Evolutionary conservation across 106 monocot genomes (phyloP), one percentile per base, ranked within the genome.

Genomic region (Apostasia shenzhenica): DNA sequence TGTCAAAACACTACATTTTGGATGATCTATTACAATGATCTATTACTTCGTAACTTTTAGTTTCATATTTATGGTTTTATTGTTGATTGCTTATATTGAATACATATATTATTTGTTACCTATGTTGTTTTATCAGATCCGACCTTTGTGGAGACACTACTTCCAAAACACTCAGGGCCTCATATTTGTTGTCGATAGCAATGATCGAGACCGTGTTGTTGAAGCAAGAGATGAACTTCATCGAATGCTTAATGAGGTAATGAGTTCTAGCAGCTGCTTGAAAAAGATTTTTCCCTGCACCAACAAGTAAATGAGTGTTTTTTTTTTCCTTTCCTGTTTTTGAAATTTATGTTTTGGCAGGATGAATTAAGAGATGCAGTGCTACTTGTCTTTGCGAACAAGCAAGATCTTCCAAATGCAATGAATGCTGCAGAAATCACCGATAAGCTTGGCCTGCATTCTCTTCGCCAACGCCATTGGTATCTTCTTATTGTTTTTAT

Each of bases 391-490:
- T 81, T 81, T 68, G 81, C 81, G 13, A 81, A 81, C 76, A 81
- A 81, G 55, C 81, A 81, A 69, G 81, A 81, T 62, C 81, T 81
- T 72, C 81, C 81, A 2, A 81, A 81, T 69, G 81, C 81, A 49
- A 81, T 81, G 81, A 81, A 81, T 69, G 81, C 81, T 73, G 81
- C 81, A 39, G 81, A 81, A 68, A 81, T 81, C 68, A 81, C 81
- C n/a, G 81, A 81, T 66, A 81, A 81, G 76, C 81, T 81, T 41
- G 81, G 81, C 62, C 63, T 81, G 67, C 81, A 81, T 64, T 81
- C 81, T 44, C 81, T 81, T 54, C 81, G 81, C 14, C 81, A 81
- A 57, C 81, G 81, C 68, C 81, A 81, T 51, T 81, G 81, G 81
- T 81, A 72, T 38, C 10, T 47, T 70, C 47, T 41, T 13, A 6